Base-by-base conservation (phyloP, 306 rosid genomes). In the Aeschynomene evenia region DNA sequence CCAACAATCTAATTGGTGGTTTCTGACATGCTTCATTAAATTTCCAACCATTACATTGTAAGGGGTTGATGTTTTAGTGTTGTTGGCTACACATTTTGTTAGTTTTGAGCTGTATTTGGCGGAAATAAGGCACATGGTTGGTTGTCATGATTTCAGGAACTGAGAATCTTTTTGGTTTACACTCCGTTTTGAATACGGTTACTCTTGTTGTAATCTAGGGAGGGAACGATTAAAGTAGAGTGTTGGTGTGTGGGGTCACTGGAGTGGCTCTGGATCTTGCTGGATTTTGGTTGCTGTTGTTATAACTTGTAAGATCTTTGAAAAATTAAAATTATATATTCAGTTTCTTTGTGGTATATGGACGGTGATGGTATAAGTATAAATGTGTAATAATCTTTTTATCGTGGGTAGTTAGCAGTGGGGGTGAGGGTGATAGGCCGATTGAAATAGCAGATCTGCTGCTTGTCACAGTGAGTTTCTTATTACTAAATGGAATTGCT, bases 381-480 rank as follows among this genome's bases (percentile, higher is more conserved):
- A 22, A 23, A 4, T 23, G 66, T 14, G 7, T 31, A 22, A 23
- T 5, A 29, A 10, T 29, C 9, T 42, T 61, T 29, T 40, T 29
- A 52, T 61, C 21, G 16, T 15, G 7, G 33, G 21, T 10, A 63
- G 46, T 58, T 11, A 9, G 14, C 45, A 65, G 45, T 36, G 48
- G 51, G 36, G 73, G 58, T 12, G 49, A 37, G 9, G 13, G 37
- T 73, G 59, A 40, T 72, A 22, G 55, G 70, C 22, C 58, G 29
- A 43, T 49, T 42, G 49, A 45, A 14, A 61, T 68, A 45, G 56
- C 6, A 23, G 76, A 73, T 60, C 18, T 67, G 51, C 43, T 63
- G 63, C 61, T 36, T 79, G 49, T 40, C 24, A 39, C 0, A 57
- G 29, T 22, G 51, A 37, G 20, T 66, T 48, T 59, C 43, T 66